Base-by-base conservation (phyloP, 768 basidiomycete genomes). In the Boletus eberwhitei region DNA sequence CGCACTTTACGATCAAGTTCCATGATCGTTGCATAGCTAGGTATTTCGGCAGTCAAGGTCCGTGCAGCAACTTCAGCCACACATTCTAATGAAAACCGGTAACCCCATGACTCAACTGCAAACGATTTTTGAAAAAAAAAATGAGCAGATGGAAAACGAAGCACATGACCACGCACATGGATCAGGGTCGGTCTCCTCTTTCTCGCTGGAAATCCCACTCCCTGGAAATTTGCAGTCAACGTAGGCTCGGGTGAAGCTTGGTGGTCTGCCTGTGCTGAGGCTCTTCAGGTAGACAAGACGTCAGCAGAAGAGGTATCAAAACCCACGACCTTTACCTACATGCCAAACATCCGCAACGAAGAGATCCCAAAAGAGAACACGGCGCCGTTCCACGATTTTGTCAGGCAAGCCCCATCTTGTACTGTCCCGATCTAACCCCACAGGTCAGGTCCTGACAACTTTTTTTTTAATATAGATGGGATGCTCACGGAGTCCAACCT, bases 361-460 rank as follows among this genome's bases (percentile, higher is more conserved):
- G 11, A 89, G 74, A 63, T 90, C 86, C 88, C 88, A 91, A 71
- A 91, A 90, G 11, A 88, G 71, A 32, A 84, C 73, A 4, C 87
- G 79, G 9, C 88, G 78, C 29, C 87, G 73, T 57, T 86, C 78
- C 0, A 89, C 83, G 59, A 83, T 79, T 64, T 82, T 82, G 2
- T 79, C 71, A 6, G 80, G 74, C n/a, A 90, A 69, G 2, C 75
- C 79, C 86, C 86, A 88, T 51, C 81, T 71, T 14, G 75, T 76
- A 55, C 83, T 84, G 58, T 88, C 86, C 44, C 87, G 82, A 65
- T 87, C 86, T 63, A 55, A 40, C 38, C 47, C 53, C 62, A 53
- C 48, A 36, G 19, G 41, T 66, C 50, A 63, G 52, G 40, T 37
- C 43, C 48, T 29, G n/a, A 39, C 38, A 48, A 41, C 38, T 34